These are phyloP conservation scores for Calvatia gigantea DNA, from an alignment of 768 basidiomycete species.

Conservation along the genomic window DNA sequence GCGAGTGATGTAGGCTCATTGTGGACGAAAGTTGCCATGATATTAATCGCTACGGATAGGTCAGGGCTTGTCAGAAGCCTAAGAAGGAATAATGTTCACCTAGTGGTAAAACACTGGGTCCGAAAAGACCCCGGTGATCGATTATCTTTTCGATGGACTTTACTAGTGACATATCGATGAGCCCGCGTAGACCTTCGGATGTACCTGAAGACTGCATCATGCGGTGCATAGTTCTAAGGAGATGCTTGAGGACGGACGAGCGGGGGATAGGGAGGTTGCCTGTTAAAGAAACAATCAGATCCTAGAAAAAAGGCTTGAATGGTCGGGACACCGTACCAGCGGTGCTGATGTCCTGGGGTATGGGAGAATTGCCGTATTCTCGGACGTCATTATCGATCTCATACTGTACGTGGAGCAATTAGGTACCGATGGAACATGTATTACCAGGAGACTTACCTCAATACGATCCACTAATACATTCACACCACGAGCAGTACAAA, in stretches of 20 bases:
- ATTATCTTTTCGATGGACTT: constrained; percentile 87
- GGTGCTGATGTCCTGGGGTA: constrained; percentile 19
- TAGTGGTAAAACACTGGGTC: constrained; percentile 79
- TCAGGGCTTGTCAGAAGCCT: constrained; percentile 3
- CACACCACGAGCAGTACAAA: constrained; percentile 81
- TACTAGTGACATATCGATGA: constrained; percentile 87
- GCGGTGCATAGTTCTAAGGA: constrained; percentile 88
- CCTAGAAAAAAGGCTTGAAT: neutral
- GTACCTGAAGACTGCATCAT: constrained; percentile 97
- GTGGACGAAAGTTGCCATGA: constrained; percentile 96
- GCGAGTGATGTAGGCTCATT: constrained; percentile 95
- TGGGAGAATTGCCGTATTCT: constrained; percentile 37
- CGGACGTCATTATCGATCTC: constrained; percentile 67
- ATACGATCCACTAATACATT: constrained; percentile 83
- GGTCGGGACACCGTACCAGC: constrained; percentile 16
- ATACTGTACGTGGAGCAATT: constrained; percentile 35
- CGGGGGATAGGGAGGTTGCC: constrained; percentile 74
- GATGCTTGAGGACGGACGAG: constrained; percentile 83
- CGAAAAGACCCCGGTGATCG: constrained; percentile 77
- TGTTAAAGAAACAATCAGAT: constrained; percentile 19
- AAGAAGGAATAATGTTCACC: constrained; percentile 43
- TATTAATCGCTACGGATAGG: constrained; percentile 69
- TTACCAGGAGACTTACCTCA: constrained; percentile 50
- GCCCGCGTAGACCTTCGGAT: constrained; percentile 88
- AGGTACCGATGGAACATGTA: neutral